phyloP scores from a whole-genome alignment of 768 basidiomycete genomes.

The Leccinum rimulosum region DNA sequence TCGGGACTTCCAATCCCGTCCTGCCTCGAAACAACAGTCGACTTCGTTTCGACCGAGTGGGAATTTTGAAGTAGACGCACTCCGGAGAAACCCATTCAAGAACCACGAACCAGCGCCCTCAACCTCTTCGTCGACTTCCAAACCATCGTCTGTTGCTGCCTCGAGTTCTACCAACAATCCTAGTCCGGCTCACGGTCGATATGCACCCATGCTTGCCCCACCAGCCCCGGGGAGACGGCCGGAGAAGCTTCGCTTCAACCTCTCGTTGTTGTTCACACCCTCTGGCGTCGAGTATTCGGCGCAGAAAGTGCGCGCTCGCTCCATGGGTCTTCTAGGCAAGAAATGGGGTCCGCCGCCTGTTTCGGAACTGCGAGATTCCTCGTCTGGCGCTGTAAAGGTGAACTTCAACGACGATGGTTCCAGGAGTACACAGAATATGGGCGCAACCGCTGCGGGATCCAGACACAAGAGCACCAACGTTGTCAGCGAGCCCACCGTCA shows the following conservation, averaged over 20 bases:
- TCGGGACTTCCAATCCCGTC: constrained; percentile 69
- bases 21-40: constrained; percentile 27
- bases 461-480: constrained; percentile 43
- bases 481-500: constrained; percentile 75
- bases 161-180: constrained; percentile 41
- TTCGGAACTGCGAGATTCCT: constrained; percentile 34
- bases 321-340: constrained; percentile 81
- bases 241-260: constrained; percentile 68
- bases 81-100: constrained; percentile 38
- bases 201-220: constrained; percentile 73
- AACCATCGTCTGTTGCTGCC: constrained; percentile 16
- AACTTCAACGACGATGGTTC: constrained; percentile 62
- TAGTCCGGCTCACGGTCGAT: constrained; percentile 41
- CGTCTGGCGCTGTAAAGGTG: constrained; percentile 40
- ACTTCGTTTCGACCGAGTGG: constrained; percentile 26
- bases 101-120: constrained; percentile 33
- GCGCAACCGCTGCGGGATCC: constrained; percentile 25
- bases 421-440: constrained; percentile 41
- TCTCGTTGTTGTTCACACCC: constrained; percentile 69
- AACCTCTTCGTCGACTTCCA: constrained; percentile 29
- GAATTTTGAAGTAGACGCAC: constrained; percentile 27
- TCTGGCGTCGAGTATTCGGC: constrained; percentile 81
- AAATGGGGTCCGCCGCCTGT: constrained; percentile 74
- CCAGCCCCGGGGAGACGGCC: constrained; percentile 65
- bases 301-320: constrained; percentile 78